Evolutionary conservation across 2,329 filamentous ascomycete genomes (phyloP).

Genomic region (Fusarium cicatricum): DNA sequence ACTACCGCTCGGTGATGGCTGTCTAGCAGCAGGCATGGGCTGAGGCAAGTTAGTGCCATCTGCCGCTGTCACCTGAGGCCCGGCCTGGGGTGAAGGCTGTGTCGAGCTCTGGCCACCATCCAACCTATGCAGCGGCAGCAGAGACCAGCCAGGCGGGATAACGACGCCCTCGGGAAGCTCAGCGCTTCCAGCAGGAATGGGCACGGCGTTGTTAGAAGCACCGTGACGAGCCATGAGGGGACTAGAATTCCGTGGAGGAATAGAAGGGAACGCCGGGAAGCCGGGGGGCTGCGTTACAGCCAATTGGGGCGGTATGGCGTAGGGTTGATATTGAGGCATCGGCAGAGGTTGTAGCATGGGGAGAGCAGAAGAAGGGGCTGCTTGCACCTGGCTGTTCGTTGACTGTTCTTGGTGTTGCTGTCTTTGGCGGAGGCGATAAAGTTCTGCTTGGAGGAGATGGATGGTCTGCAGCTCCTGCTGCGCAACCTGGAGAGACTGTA

Average conservation of each 20-base stretch:
- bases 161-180: constrained; percentile 71
- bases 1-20: constrained; percentile 24
- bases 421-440: constrained; percentile 70
- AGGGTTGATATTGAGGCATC: constrained; percentile 24
- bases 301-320: constrained; percentile 29
- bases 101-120: constrained; percentile 46
- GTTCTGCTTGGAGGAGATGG: constrained; percentile 71
- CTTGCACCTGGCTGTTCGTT: constrained; percentile 33
- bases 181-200: constrained; percentile 67
- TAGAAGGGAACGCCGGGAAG: constrained; percentile 35
- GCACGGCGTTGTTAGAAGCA: constrained; percentile 53
- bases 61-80: constrained; percentile 21
- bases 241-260: constrained; percentile 50
- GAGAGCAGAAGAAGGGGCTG: constrained; percentile 16
- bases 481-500: constrained; percentile 67
- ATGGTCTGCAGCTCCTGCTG: constrained; percentile 75
- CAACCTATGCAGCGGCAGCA: constrained; percentile 67
- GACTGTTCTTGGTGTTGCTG: constrained; percentile 46
- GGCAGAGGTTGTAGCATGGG: constrained; percentile 15
- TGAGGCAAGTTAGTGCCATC: constrained; percentile 25
- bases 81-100: constrained; percentile 37
- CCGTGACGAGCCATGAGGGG: constrained; percentile 59
- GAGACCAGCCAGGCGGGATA: constrained; percentile 70
- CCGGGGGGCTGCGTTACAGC: constrained; percentile 25
- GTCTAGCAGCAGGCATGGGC: constrained; percentile 19